These are phyloP conservation scores for Ajuga reptans DNA, from an alignment of 305 asterid genomes.

Conservation along the genomic window DNA sequence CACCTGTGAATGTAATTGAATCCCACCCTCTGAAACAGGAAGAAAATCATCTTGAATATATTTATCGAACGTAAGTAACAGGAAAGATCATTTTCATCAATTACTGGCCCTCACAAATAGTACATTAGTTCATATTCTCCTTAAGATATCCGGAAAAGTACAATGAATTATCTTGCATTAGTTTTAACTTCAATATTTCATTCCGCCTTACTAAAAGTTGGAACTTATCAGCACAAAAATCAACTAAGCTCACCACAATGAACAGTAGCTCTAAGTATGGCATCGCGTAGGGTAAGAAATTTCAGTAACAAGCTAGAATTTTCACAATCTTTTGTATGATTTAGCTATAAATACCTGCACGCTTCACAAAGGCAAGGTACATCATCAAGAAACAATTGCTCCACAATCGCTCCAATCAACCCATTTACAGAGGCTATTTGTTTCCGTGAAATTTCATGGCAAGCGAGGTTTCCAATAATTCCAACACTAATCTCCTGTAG, in stretches of 20 bases:
- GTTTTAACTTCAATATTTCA: background rate
- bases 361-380: slow-evolving; percentile 83
- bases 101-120: background rate
- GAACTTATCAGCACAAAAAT: background rate
- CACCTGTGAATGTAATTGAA: background rate
- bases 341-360: slow-evolving; percentile 44
- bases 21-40: background rate
- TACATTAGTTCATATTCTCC: background rate
- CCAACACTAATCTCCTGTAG: slow-evolving; percentile 89
- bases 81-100: background rate
- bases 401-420: slow-evolving; percentile 51
- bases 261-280: background rate
- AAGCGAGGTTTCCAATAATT: slow-evolving; percentile 84
- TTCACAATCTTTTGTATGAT: background rate
- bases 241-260: background rate
- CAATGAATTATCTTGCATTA: background rate
- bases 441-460: slow-evolving; percentile 64
- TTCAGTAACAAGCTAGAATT: background rate
- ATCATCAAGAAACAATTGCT: slow-evolving; percentile 71
- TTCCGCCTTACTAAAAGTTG: background rate
- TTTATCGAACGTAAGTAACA: background rate
- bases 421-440: slow-evolving; percentile 54
- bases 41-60: slow-evolving; percentile 1
- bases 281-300: background rate
- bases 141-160: background rate